Evolutionary conservation across 208 protist species (phyloP).

Genomic region (Leishmania lainsoni): DNA sequence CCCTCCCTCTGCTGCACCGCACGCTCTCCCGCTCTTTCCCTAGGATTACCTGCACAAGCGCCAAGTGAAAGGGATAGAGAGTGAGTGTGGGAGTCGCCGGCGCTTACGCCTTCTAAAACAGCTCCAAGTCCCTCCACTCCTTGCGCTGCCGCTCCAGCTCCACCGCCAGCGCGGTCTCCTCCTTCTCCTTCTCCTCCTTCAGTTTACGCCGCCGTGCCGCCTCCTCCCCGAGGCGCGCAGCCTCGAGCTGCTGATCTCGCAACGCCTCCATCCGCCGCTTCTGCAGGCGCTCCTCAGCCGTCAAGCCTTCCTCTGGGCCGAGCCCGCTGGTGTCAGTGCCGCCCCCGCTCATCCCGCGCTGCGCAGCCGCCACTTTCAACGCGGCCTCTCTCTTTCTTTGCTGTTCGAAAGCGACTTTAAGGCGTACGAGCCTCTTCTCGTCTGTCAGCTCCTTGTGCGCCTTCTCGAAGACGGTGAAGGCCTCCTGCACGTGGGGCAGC

Average conservation of each 20-base stretch:
- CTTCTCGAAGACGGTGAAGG: conserved; percentile 78
- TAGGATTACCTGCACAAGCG: no score
- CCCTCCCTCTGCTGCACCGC: no score
- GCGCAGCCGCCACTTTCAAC: conserved; percentile 30
- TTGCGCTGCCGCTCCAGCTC: conserved; percentile 82
- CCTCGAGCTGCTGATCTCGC: conserved; percentile 77
- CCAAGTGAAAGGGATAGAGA: neutral
- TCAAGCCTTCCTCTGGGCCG: conserved; percentile 16
- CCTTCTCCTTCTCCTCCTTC: conserved; percentile 56
- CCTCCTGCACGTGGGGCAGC: conserved; percentile 69
- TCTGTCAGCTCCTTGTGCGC: conserved; percentile 84
- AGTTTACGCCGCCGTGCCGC: conserved; percentile 60
- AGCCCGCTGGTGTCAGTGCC: neutral
- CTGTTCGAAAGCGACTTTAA: conserved; percentile 67
- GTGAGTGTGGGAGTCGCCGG: neutral
- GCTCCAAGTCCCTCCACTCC: conserved; percentile 73
- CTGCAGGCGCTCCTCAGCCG: conserved; percentile 61
- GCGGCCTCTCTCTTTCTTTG: conserved; percentile 58
- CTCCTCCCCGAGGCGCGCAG: conserved; percentile 76
- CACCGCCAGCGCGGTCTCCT: conserved; percentile 52
- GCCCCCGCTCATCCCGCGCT: conserved; percentile 5
- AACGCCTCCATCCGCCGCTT: conserved; percentile 52
- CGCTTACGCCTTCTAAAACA: conserved; percentile 44
- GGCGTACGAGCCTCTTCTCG: conserved; percentile 60
- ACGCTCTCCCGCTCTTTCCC: no score